These are phyloP conservation scores for Apiosordaria backusii DNA, from an alignment of 495 filamentous ascomycete species.

Conservation along the genomic window DNA sequence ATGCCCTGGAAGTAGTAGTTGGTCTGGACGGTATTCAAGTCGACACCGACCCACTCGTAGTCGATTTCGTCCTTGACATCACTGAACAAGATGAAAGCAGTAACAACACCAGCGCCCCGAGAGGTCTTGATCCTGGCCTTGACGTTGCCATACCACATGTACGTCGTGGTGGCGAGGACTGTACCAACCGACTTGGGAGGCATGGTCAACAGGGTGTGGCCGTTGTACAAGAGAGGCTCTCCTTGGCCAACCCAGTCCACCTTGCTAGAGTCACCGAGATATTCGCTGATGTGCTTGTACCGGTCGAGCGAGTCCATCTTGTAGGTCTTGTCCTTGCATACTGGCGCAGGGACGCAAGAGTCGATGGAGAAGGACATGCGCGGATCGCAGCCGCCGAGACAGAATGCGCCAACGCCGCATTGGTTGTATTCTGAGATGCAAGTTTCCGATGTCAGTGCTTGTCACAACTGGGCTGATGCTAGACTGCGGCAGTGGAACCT, in stretches of 20 bases:
- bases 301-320: slow-evolving; percentile 65
- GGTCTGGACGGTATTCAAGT: slow-evolving; percentile 74
- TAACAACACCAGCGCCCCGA: slow-evolving; percentile 81
- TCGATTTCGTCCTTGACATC: slow-evolving; percentile 99
- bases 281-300: slow-evolving; percentile 66
- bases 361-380: slow-evolving; percentile 73
- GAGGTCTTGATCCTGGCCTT: slow-evolving; percentile 82
- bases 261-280: slow-evolving; percentile 74
- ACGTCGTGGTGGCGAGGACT: slow-evolving; percentile 80
- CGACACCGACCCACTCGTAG: slow-evolving; percentile 86
- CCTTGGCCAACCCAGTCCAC: slow-evolving; percentile 89
- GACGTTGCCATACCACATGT: slow-evolving; percentile 97
- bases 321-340: slow-evolving; percentile 72
- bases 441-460: slow-evolving; percentile 25
- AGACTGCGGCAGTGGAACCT: slow-evolving; percentile 9
- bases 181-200: slow-evolving; percentile 74
- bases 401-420: slow-evolving; percentile 91
- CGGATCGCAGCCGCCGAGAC: slow-evolving; percentile 92
- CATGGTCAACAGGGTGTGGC: slow-evolving; percentile 81
- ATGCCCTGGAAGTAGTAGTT: slow-evolving; percentile 98
- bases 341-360: slow-evolving; percentile 80
- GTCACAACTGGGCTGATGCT: not conserved
- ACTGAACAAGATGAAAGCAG: slow-evolving; percentile 89
- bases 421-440: slow-evolving; percentile 74
- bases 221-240: slow-evolving; percentile 57